Percentiles rank a stretch among this genome's conserved stretches.
Conservation (phyloP, 2,329 filamentous ascomycete genomes). For the Colletotrichum sp. region DNA sequence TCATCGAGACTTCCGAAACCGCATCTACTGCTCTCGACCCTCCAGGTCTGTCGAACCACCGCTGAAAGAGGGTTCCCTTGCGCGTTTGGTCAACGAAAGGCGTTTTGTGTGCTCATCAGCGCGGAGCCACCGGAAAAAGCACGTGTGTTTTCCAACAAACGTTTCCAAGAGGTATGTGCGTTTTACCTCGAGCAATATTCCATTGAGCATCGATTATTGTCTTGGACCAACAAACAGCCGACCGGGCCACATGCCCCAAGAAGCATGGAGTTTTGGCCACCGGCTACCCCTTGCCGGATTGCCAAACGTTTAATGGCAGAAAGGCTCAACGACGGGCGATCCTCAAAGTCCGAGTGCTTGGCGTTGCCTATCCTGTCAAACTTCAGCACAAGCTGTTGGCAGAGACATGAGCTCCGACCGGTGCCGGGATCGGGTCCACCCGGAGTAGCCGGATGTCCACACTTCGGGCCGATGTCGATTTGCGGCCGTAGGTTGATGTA, state of each 20-base stretch:
- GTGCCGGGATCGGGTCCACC: not conserved
- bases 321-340: rapidly evolving
- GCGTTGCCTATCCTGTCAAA: not conserved
- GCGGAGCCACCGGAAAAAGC: not conserved
- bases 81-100: not conserved
- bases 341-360: not conserved
- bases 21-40: not conserved
- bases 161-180: not conserved
- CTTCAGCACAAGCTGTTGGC: not conserved
- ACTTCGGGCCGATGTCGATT: not conserved
- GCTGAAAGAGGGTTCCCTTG: not conserved
- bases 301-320: not conserved
- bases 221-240: not conserved
- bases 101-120: not conserved
- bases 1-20: not conserved
- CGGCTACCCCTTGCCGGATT: not conserved
- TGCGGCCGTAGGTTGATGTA: not conserved
- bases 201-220: not conserved
- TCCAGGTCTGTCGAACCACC: not conserved
- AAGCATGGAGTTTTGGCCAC: not conserved
- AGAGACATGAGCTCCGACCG: not conserved
- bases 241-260: not conserved
- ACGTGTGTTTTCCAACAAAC: not conserved
- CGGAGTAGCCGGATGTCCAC: not conserved
- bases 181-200: not conserved